These are phyloP conservation scores for Zasmidium citrigriseum DNA, from an alignment of 2,329 filamentous ascomycete genomes.

Conservation along the genomic window DNA sequence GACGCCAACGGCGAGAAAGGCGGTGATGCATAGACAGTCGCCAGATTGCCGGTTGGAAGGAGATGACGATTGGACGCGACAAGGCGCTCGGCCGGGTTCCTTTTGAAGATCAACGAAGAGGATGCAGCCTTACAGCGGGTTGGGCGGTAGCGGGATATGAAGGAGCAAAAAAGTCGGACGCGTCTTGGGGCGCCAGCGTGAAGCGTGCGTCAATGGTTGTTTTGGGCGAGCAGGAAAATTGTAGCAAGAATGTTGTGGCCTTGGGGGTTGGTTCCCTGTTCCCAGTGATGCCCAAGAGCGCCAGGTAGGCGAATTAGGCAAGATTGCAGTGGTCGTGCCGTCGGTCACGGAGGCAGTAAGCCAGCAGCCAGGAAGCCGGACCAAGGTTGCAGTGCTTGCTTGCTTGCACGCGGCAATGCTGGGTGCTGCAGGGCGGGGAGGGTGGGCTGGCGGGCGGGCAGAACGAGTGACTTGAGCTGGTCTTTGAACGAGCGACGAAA, in stretches of 20 bases:
- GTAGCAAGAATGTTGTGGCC: constrained; percentile 19
- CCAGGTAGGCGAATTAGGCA: constrained; percentile 8
- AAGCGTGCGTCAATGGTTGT: constrained; percentile 9
- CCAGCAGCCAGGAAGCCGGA: background rate
- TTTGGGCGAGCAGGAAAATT: constrained; percentile 14
- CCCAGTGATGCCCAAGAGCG: constrained; percentile 24
- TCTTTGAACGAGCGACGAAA: constrained; percentile 27
- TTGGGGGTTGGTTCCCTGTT: constrained; percentile 22
- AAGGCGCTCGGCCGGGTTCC: background rate
- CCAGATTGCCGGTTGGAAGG: constrained; percentile 27
- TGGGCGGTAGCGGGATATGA: background rate
- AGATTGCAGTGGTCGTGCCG: background rate
- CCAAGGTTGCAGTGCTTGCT: background rate
- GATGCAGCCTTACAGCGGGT: background rate
- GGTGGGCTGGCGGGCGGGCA: background rate
- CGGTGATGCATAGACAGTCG: constrained; percentile 35
- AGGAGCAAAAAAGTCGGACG: background rate
- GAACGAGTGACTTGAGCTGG: constrained; percentile 21
- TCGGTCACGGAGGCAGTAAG: constrained; percentile 6
- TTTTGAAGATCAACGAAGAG: background rate
- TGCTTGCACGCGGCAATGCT: background rate
- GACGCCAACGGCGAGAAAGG: constrained; percentile 34
- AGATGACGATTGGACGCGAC: constrained; percentile 4
- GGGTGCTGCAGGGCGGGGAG: constrained; percentile 3
- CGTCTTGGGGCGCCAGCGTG: background rate